Evolutionary conservation across 2,329 filamentous ascomycete genomes (phyloP), one percentile per base, ranked within the genome.

Genomic region (Ceratocystis harringtonii): DNA sequence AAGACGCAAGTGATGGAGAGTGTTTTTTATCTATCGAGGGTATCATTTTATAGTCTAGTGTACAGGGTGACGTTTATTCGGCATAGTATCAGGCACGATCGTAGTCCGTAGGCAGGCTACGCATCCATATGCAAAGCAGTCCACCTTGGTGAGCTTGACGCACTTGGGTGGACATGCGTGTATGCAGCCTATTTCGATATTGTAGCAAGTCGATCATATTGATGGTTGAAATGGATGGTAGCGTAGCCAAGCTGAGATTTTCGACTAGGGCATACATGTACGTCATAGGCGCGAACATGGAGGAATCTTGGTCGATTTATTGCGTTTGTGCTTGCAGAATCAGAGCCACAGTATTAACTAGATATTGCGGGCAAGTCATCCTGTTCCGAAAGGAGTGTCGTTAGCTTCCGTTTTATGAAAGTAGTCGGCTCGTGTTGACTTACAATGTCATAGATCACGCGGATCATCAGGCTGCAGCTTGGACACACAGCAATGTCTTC

Each of bases 401-500:
- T 32, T 8, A 58, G 17, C 17, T 6, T 7, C 4, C 8, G 15
- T 36, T 8, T 58, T n/a, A 1, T 58, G 3, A 30, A 57, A 5
- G 1, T 2, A 30, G 30, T 30, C 45, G 6, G 2, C 58, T 28
- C 6, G 17, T 57, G 15, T 7, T 36, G 55, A 71, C 86, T 71
- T 75, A 94, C 90, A 73, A 84, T 75, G 69, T 97, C 94, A 71
- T 91, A 99, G 60, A 99, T 95, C 15, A 99, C 92, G 67, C 87
- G 79, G 66, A 99, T 96, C 90, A 95, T 96, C 71, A 99, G 78
- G 75, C 92, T 96, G 76, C 94, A 99, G 74, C 92, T 96, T 25
- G 94, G 94, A 72, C 94, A 99, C 10, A 97, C 89, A n/a, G 89
- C 94, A 72, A 99, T 91, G 71, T 97, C 92, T 74, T 92, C 85